Conservation (phyloP, 1,139 yeast genomes). For the Hemisphaericaspora lyxosophila region DNA sequence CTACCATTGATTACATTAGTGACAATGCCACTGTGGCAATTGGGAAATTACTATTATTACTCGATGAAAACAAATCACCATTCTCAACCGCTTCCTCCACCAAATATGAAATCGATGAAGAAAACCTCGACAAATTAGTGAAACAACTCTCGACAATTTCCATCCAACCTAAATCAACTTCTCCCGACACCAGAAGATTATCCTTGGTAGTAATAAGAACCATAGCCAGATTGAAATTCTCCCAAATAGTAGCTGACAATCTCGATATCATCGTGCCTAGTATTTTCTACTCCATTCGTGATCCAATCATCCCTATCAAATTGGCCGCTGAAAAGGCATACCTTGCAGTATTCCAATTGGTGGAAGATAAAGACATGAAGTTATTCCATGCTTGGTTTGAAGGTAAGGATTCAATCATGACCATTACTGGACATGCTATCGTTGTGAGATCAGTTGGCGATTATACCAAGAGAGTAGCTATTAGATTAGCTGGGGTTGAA, state of each 20-base stretch:
- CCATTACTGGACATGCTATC: constrained; percentile 49
- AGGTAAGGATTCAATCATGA: constrained; percentile 25
- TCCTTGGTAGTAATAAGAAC: constrained; percentile 77
- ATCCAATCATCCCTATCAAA: constrained; percentile 82
- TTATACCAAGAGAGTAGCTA: constrained; percentile 84
- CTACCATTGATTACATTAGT: constrained; percentile 55
- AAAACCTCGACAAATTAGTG: constrained; percentile 36
- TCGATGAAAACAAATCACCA: constrained; percentile 45
- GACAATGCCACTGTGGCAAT: constrained; percentile 82
- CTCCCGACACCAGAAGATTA: constrained; percentile 80
- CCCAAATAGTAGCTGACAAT: constrained; percentile 47
- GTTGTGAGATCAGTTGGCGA: constrained; percentile 79
- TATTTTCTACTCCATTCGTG: constrained; percentile 81
- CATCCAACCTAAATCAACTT: constrained; percentile 55
- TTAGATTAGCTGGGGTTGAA: constrained; percentile 79
- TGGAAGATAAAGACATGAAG: constrained; percentile 63
- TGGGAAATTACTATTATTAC: constrained; percentile 71
- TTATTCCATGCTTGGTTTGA: constrained; percentile 63
- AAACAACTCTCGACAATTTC: constrained; percentile 51
- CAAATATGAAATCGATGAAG: constrained; percentile 37
- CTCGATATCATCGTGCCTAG: constrained; percentile 65
- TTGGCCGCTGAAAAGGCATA: constrained; percentile 94
- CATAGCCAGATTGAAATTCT: constrained; percentile 60
- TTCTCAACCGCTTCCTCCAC: constrained; percentile 14
- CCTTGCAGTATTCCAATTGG: constrained; percentile 67